These are phyloP conservation scores for Trichoderma asperelloides DNA, from an alignment of 495 filamentous ascomycete species.

Conservation along the genomic window DNA sequence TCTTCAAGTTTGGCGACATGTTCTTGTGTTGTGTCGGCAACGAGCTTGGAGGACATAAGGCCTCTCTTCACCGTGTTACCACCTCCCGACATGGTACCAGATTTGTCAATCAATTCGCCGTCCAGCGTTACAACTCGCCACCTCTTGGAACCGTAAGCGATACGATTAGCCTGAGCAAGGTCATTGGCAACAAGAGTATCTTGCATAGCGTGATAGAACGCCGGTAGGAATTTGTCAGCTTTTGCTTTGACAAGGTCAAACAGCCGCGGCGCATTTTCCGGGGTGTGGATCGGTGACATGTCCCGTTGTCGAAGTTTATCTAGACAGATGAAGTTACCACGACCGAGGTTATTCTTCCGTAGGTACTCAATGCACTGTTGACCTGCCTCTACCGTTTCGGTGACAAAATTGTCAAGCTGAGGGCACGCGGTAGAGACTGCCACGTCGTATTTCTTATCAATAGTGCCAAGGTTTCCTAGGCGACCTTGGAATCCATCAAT, in stretches of 20 bases:
- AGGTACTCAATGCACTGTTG: slow-evolving; percentile 97
- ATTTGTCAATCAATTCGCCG: slow-evolving; percentile 92
- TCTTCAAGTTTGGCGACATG: slow-evolving; percentile 78
- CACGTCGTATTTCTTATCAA: slow-evolving; percentile 89
- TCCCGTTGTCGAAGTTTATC: slow-evolving; percentile 74
- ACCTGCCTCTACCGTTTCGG: slow-evolving; percentile 87
- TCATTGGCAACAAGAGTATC: slow-evolving; percentile 92
- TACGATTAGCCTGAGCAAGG: slow-evolving; percentile 86
- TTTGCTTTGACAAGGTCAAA: slow-evolving; percentile 91
- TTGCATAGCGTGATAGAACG: slow-evolving; percentile 87
- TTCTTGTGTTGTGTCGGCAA: slow-evolving; percentile 73
- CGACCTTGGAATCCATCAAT: slow-evolving; percentile 95
- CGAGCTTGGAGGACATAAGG: slow-evolving; percentile 90
- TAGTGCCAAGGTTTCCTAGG: slow-evolving; percentile 90
- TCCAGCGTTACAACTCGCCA: slow-evolving; percentile 96
- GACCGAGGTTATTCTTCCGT: slow-evolving; percentile 93
- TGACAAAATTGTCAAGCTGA: slow-evolving; percentile 86
- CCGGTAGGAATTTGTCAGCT: slow-evolving; percentile 75
- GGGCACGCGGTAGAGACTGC: slow-evolving; percentile 95
- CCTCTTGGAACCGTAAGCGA: slow-evolving; percentile 83
- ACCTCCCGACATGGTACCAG: slow-evolving; percentile 97
- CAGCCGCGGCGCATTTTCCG: slow-evolving; percentile 81
- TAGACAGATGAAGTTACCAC: slow-evolving; percentile 92
- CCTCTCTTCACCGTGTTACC: slow-evolving; percentile 81
- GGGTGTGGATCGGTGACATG: slow-evolving; percentile 69